phyloP scores from a whole-genome alignment of 192 early-diverging fungal genomes.

The Backusella westeae region DNA sequence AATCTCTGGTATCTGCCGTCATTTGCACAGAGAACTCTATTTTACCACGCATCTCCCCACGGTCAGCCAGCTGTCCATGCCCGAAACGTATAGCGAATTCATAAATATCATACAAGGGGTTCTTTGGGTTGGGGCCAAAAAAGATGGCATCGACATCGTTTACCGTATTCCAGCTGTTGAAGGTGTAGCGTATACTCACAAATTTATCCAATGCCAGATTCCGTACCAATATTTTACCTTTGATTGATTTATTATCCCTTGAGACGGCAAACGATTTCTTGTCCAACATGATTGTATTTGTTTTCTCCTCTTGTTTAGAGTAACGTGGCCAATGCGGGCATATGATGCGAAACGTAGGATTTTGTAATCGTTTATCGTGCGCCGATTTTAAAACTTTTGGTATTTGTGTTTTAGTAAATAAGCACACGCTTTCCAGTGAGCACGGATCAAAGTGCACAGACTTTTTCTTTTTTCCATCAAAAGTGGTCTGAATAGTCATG shows the following conservation, averaged over 20 bases:
- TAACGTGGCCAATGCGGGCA: slow-evolving; percentile 11
- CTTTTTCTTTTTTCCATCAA: slow-evolving; percentile 15
- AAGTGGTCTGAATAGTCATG: neutral
- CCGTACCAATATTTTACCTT: slow-evolving; percentile 71
- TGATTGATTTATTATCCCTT: slow-evolving; percentile 40
- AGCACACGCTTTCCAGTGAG: slow-evolving; percentile 62
- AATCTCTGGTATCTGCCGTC: slow-evolving; percentile 61
- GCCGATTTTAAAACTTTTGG: slow-evolving; percentile 32
- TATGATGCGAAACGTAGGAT: slow-evolving; percentile 11
- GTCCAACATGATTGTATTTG: slow-evolving; percentile 5
- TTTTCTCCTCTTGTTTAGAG: neutral
- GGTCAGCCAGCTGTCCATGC: slow-evolving; percentile 5
- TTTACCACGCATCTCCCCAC: slow-evolving; percentile 34
- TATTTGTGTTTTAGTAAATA: slow-evolving; percentile 67
- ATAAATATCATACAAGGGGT: slow-evolving; percentile 61
- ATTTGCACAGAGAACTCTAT: slow-evolving; percentile 64
- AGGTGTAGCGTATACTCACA: slow-evolving; percentile 81
- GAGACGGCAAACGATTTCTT: neutral
- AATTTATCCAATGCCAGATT: slow-evolving; percentile 85
- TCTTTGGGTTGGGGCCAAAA: slow-evolving; percentile 45
- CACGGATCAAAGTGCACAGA: slow-evolving; percentile 64
- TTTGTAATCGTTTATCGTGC: neutral
- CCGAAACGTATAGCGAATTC: slow-evolving; percentile 39
- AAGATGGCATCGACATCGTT: slow-evolving; percentile 64
- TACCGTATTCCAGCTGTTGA: slow-evolving; percentile 74